A percentile compares a stretch with the other conserved stretches of the same genome.
phyloP scores from a whole-genome alignment of 257 asterid genomes.

The Solanum neorickii region DNA sequence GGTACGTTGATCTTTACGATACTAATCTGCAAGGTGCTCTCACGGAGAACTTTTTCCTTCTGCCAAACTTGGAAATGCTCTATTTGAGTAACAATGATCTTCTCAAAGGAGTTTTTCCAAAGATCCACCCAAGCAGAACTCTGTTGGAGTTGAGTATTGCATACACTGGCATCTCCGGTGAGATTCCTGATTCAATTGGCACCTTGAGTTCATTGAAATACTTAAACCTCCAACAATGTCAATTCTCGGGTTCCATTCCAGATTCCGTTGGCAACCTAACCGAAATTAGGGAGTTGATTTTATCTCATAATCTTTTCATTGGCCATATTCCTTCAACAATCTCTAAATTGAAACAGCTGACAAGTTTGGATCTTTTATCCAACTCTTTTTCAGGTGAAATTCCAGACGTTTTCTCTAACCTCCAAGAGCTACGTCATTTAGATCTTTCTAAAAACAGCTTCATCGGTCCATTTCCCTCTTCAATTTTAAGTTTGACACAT shows the following conservation, averaged over 20 bases:
- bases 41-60: background rate
- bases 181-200: background rate
- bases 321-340: background rate
- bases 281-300: background rate
- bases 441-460: no score
- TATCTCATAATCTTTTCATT: background rate
- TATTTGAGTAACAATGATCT: background rate
- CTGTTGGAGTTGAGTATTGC: background rate
- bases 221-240: background rate
- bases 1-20: background rate
- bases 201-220: background rate
- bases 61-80: background rate
- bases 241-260: background rate
- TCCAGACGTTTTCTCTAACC: no score
- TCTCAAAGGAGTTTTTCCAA: background rate
- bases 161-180: background rate
- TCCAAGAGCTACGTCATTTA: no score
- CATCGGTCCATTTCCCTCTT: no score
- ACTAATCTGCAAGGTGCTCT: background rate
- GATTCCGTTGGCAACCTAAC: background rate
- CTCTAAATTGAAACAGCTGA: no score
- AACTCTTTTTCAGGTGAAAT: no score
- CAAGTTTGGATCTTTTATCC: accelerated
- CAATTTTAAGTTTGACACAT: background rate
- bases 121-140: background rate